These are phyloP conservation scores for Arabidopsis lyrata DNA, from an alignment of 441 rosid genomes.

Conservation along the genomic window DNA sequence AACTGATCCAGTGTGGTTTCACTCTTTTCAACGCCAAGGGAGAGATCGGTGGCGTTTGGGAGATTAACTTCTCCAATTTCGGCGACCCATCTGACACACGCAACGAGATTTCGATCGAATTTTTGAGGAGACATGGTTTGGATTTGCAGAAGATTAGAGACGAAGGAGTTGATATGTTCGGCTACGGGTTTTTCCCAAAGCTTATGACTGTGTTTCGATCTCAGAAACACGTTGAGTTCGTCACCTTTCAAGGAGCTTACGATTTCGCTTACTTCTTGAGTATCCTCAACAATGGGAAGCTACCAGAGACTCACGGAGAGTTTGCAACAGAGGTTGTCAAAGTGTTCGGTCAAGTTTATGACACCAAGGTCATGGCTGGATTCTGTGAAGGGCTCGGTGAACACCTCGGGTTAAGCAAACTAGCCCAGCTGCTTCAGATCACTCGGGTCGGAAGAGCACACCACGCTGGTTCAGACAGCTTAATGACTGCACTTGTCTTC, in stretches of 20 bases:
- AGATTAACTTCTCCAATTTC: conserved; percentile 42
- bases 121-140: conserved; percentile 34
- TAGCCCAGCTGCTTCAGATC: conserved; percentile 37
- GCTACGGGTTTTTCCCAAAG: conserved; percentile 14
- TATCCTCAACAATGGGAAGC: conserved; percentile 24
- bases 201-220: neutral
- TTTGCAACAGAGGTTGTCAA: conserved; percentile 11
- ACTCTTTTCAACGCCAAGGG: conserved; percentile 38
- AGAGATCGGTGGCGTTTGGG: conserved; percentile 47
- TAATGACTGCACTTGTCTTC: conserved; percentile 42
- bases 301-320: neutral
- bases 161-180: conserved; percentile 42
- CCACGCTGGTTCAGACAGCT: conserved; percentile 46
- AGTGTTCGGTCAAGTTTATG: conserved; percentile 42
- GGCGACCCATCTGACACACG: conserved; percentile 35
- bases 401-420: conserved; percentile 37
- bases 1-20: conserved; percentile 41
- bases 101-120: conserved; percentile 30
- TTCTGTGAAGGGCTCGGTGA: conserved; percentile 36
- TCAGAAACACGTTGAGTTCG: conserved; percentile 16
- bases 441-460: conserved; percentile 40
- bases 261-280: conserved; percentile 37
- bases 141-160: conserved; percentile 37
- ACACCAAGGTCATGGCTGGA: conserved; percentile 44
- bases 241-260: conserved; percentile 43